Conservation (phyloP, 1,284 basidiomycete species). For the Ceratobasidium sp. region DNA sequence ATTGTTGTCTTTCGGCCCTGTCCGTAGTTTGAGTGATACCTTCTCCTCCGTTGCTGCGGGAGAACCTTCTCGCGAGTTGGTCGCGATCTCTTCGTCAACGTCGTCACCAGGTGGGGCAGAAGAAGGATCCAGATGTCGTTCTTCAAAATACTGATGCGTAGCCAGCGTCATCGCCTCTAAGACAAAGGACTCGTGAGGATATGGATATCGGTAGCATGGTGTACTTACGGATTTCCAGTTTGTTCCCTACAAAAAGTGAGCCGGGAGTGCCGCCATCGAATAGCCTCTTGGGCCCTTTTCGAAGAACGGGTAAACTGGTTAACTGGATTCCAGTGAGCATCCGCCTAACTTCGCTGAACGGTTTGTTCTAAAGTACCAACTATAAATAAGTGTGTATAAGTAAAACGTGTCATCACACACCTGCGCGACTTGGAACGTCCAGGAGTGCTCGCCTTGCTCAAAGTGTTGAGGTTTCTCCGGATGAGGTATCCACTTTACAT, state of each 20-base stretch:
- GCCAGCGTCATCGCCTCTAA: constrained; percentile 31
- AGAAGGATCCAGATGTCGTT: constrained; percentile 24
- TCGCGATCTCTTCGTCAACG: neutral
- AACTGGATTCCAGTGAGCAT: constrained; percentile 29
- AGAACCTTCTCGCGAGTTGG: constrained; percentile 24
- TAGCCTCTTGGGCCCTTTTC: constrained; percentile 10
- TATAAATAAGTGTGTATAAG: neutral
- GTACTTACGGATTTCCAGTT: constrained; percentile 30
- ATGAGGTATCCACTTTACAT: constrained; percentile 33
- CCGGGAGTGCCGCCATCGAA: constrained; percentile 34
- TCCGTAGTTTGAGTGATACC: constrained; percentile 12
- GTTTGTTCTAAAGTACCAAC: constrained; percentile 21
- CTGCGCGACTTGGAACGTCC: constrained; percentile 28
- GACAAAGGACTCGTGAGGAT: neutral
- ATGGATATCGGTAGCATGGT: neutral
- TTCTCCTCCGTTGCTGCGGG: constrained; percentile 16
- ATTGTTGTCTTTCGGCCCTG: constrained; percentile 24
- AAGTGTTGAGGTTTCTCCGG: constrained; percentile 9
- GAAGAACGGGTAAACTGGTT: neutral
- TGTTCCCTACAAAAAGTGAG: constrained; percentile 18
- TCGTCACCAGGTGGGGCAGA: constrained; percentile 19
- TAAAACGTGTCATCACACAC: neutral
- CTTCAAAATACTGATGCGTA: constrained; percentile 32
- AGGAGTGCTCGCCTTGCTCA: neutral
- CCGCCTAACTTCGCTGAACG: constrained; percentile 29